A percentile compares a stretch with the other conserved stretches of the same genome.
Conservation (phyloP, 139 green algal species). For the Bryopsis sp. region DNA sequence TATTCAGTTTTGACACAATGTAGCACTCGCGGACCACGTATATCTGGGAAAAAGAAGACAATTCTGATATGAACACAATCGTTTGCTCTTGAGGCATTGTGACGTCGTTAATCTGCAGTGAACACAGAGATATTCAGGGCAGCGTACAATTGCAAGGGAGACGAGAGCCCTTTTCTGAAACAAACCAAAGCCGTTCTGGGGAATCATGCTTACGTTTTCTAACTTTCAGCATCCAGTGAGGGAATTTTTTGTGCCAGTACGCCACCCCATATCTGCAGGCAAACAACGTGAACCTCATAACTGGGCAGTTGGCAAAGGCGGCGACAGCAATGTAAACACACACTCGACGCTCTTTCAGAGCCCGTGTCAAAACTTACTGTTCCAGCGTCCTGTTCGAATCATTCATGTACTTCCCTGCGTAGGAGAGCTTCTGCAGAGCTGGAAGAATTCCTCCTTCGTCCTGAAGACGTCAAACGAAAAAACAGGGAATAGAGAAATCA, state of each 20-base stretch:
- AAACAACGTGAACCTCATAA: background rate
- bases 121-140: too few species aligned
- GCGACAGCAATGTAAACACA: background rate
- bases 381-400: conserved; percentile 82
- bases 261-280: conserved; percentile 61
- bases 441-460: conserved; percentile 70
- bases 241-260: conserved; percentile 85
- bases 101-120: too few species aligned
- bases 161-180: too few species aligned
- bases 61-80: too few species aligned
- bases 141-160: too few species aligned
- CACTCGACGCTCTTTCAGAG: background rate
- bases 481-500: background rate
- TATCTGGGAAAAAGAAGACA: too few species aligned
- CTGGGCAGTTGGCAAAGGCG: background rate
- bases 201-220: conserved; percentile 27
- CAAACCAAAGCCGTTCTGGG: too few species aligned
- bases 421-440: conserved; percentile 64
- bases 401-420: conserved; percentile 72
- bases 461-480: conserved; percentile 31
- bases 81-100: too few species aligned
- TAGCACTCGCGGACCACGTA: too few species aligned
- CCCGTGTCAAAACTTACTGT: conserved; percentile 42
- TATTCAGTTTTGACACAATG: too few species aligned
- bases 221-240: conserved; percentile 76